Conservation (phyloP, 2,329 filamentous ascomycete species). For the Ciborinia camelliae region DNA sequence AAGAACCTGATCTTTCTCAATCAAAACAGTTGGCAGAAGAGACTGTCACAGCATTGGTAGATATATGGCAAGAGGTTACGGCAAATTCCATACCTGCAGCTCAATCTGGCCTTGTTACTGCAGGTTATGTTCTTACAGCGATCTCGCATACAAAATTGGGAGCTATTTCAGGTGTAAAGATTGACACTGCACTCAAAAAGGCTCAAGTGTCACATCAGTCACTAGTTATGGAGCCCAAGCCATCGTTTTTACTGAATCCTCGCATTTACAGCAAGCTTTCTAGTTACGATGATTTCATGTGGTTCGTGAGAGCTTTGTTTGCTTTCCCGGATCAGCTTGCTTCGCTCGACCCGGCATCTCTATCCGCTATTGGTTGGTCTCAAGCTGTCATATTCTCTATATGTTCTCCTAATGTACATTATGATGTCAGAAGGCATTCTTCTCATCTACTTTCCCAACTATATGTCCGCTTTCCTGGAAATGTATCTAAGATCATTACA, state of each 20-base stretch:
- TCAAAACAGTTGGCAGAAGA: conserved; percentile 53
- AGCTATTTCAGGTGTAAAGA: conserved; percentile 53
- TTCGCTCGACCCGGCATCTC: conserved; percentile 44
- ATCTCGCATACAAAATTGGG: conserved; percentile 55
- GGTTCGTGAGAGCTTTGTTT: conserved; percentile 69
- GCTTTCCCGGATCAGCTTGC: conserved; percentile 54
- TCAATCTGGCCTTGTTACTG: conserved; percentile 78
- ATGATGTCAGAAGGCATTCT: conserved; percentile 61
- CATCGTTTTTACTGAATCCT: conserved; percentile 81
- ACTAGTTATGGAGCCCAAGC: conserved; percentile 70
- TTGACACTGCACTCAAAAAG: conserved; percentile 57
- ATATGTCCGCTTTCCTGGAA: conserved; percentile 57
- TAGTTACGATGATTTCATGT: conserved; percentile 70
- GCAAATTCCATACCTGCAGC: conserved; percentile 74
- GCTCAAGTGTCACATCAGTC: conserved; percentile 61
- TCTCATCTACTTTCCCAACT: conserved; percentile 58
- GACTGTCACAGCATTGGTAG: conserved; percentile 54
- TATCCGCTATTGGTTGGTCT: conserved; percentile 69
- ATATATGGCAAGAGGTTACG: conserved; percentile 73
- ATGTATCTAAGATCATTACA: conserved; percentile 62
- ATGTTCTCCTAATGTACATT: conserved; percentile 58
- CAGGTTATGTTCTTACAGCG: conserved; percentile 70
- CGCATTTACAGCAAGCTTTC: conserved; percentile 80
- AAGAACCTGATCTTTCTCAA: conserved; percentile 46
- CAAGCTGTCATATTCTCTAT: conserved; percentile 80